phyloP scores from a whole-genome alignment of 371 early-diverging fungal species.

The Choanephora cucurbitarum region DNA sequence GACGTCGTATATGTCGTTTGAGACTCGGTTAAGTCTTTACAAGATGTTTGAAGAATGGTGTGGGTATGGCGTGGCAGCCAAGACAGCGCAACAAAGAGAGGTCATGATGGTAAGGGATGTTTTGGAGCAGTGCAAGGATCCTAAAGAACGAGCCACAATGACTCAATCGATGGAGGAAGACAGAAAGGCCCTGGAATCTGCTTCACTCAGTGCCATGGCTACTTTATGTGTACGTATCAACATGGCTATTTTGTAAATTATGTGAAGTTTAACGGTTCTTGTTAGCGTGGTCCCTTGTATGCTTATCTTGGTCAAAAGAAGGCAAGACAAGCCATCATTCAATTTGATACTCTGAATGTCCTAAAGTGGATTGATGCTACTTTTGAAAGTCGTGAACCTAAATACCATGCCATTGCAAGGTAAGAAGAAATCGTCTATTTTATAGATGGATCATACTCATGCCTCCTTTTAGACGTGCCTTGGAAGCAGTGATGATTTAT shows the following conservation, averaged over 20 bases:
- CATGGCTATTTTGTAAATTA: not conserved
- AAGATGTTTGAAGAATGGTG: conserved; percentile 93
- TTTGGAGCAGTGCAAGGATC: conserved; percentile 76
- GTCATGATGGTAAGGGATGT: conserved; percentile 73
- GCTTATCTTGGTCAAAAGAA: conserved; percentile 66
- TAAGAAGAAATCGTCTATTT: conserved; percentile 9
- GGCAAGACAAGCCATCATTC: conserved; percentile 59
- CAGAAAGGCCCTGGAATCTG: conserved; percentile 72
- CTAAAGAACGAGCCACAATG: conserved; percentile 63
- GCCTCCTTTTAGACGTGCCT: conserved; percentile 45
- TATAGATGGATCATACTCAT: not conserved
- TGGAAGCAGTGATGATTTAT: conserved; percentile 69
- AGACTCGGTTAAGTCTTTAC: conserved; percentile 76
- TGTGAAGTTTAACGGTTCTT: not conserved
- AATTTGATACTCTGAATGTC: conserved; percentile 56
- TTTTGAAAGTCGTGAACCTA: conserved; percentile 61
- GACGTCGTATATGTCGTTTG: conserved; percentile 71
- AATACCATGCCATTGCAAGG: conserved; percentile 46
- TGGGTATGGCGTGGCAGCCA: conserved; percentile 76
- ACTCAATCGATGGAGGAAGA: conserved; percentile 78
- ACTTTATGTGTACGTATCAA: conserved; percentile 77
- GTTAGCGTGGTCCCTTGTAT: conserved; percentile 69
- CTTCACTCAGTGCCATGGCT: conserved; percentile 88
- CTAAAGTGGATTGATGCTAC: conserved; percentile 73
- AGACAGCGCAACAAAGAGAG: conserved; percentile 69